Conservation (phyloP, 192 early-diverging fungal genomes). For the Gigaspora rosea region DNA sequence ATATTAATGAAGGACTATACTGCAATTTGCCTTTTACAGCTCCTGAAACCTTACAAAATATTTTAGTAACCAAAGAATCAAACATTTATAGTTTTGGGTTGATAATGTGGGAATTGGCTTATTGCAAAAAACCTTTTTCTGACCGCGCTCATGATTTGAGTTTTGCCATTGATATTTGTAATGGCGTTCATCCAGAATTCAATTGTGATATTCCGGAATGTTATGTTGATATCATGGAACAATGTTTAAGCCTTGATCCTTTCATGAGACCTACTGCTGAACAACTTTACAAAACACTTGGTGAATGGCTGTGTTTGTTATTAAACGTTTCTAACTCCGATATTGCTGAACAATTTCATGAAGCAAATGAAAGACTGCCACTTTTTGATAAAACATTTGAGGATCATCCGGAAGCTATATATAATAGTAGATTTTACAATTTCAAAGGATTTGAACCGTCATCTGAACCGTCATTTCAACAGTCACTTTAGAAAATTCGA, state of each 20-base stretch:
- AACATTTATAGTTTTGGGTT: conserved; percentile 47
- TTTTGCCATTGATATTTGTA: background rate
- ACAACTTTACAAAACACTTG: conserved; percentile 42
- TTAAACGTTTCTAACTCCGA: background rate
- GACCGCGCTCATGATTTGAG: background rate
- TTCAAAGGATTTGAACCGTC: background rate
- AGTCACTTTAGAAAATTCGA: too few relatives aligned
- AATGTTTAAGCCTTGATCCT: conserved; percentile 26
- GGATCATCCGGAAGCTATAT: background rate
- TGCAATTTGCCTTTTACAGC: conserved; percentile 46
- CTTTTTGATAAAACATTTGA: background rate
- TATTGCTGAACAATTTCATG: background rate
- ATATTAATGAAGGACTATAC: background rate
- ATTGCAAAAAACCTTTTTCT: conserved; percentile 37
- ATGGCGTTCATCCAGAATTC: background rate
- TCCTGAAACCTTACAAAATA: conserved; percentile 39
- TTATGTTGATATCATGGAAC: conserved; percentile 12
- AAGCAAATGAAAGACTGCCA: background rate
- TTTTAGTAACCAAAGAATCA: conserved; percentile 37
- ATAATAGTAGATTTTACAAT: background rate
- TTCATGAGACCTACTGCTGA: conserved; percentile 13
- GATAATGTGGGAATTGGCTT: conserved; percentile 49
- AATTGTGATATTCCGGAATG: background rate
- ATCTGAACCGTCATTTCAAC: too few relatives aligned
- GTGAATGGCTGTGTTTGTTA: background rate